Base-by-base conservation (phyloP, 2,329 filamentous ascomycete genomes). In the Cryphonectria nitschkei region DNA sequence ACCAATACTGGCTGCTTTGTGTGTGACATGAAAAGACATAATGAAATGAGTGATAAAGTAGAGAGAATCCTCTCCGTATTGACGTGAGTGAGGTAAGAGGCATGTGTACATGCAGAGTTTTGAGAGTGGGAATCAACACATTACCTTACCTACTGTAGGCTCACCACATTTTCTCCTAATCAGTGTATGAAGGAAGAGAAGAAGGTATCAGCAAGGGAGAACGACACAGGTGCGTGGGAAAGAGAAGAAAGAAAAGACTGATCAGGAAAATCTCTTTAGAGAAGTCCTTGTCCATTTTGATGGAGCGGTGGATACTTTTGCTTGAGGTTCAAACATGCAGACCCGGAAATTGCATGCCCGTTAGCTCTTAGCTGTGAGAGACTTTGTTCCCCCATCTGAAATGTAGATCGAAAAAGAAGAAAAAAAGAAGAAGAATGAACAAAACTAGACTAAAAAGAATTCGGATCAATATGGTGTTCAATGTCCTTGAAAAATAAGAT, bases 1-100 rank as follows among this genome's bases (percentile, higher is more conserved):
- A 76, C 73, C 75, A 76, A 75, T 72, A 72, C 29, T 68, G n/a
- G 39, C 56, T 29, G 19, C 22, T 43, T 8, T 65, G 37, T 22
- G 2, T 65, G 39, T 34, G 26, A n/a, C 7, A 26, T 26, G n/a
- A 32, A 14, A 14, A 58, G 16, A 67, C 26, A 13, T 67, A 16
- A n/a, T 29, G 50, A 43, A n/a, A 32, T 32, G 22, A 61, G 37
- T n/a, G 2, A 9, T 11, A 14, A 22, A 29, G 52, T 56, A 14
- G 52, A 56, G 13, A 56, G 34, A 34, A 2, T 46, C 22, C 16
- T 56, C 11, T 16, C 56, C 32, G 56, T 61, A 61, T 11, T 61
- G 16, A 22, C 22, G 13, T 66, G 62, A 16, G 56, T 29, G 41
- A 46, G 19, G 29, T 67, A 37, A 37, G 34, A 37, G 52, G 52